These are phyloP conservation scores for Hawksworthiomyces lignivorus DNA, from an alignment of 2,329 filamentous ascomycete genomes.

Conservation along the genomic window DNA sequence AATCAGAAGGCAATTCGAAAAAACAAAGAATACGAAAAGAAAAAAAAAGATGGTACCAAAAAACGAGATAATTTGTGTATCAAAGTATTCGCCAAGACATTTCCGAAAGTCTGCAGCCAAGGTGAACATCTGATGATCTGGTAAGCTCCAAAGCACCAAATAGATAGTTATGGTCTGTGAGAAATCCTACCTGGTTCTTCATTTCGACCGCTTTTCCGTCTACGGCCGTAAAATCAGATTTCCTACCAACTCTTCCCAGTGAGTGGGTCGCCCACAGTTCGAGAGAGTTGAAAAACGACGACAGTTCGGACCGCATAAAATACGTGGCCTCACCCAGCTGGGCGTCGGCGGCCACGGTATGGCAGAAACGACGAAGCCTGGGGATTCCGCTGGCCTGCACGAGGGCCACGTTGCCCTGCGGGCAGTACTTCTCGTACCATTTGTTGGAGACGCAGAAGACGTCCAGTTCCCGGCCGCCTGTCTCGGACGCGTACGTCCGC, in stretches of 20 bases:
- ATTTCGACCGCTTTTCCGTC: neutral
- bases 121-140: neutral
- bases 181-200: neutral
- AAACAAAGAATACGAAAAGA: too few relatives aligned
- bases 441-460: slow-evolving; percentile 30
- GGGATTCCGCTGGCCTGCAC: slow-evolving; percentile 25
- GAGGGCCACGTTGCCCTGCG: slow-evolving; percentile 20
- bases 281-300: neutral
- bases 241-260: neutral
- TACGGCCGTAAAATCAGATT: neutral
- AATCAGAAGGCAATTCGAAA: neutral
- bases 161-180: neutral
- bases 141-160: neutral
- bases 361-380: slow-evolving; percentile 25
- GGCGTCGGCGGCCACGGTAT: slow-evolving; percentile 24
- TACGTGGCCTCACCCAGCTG: slow-evolving; percentile 23
- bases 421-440: slow-evolving; percentile 25
- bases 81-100: neutral
- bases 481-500: slow-evolving; percentile 19
- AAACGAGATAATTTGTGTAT: neutral
- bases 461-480: slow-evolving; percentile 17
- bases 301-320: slow-evolving; percentile 16
- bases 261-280: neutral
- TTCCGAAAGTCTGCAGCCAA: neutral
- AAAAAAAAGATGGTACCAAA: neutral